These are phyloP conservation scores for Spiromastix sp. DNA, from an alignment of 2,329 filamentous ascomycete genomes.

Conservation along the genomic window DNA sequence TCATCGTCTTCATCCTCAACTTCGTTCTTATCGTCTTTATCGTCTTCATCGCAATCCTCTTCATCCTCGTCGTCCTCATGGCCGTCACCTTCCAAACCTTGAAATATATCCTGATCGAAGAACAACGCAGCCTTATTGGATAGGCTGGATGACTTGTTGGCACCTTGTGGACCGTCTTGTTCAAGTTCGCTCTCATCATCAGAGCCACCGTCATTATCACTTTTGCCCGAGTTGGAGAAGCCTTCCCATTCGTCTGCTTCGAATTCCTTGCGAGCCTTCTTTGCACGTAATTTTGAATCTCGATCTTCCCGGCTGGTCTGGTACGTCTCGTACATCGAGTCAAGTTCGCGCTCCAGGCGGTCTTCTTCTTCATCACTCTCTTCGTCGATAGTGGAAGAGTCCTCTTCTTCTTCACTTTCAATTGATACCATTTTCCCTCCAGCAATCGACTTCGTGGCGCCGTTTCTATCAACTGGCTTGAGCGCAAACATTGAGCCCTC, in stretches of 20 bases:
- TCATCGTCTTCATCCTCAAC: constrained; percentile 31
- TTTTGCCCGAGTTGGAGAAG: constrained; percentile 57
- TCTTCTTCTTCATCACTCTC: constrained; percentile 69
- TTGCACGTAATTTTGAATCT: constrained; percentile 83
- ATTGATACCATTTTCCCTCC: constrained; percentile 68
- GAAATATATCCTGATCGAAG: constrained; percentile 92
- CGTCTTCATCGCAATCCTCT: too few species aligned
- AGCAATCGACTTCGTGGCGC: constrained; percentile 56
- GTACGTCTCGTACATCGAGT: constrained; percentile 78
- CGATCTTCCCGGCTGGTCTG: constrained; percentile 65
- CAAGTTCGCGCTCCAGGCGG: constrained; percentile 70
- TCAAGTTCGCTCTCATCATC: constrained; percentile 37
- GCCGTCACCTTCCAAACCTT: constrained; percentile 60
- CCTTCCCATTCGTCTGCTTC: constrained; percentile 90
- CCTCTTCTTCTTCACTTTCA: constrained; percentile 49
- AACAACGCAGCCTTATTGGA: constrained; percentile 79
- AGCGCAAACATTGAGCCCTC: constrained; percentile 80
- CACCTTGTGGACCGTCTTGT: constrained; percentile 23
- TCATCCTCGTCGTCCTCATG: constrained; percentile 43
- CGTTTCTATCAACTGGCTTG: constrained; percentile 67
- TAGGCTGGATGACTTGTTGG: constrained; percentile 42
- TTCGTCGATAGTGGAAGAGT: constrained; percentile 49
- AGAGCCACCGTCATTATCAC: constrained; percentile 49
- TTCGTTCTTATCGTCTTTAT: too few species aligned
- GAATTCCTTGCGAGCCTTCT: constrained; percentile 71